Base-by-base conservation (phyloP, 1,284 basidiomycete species). In the Cutaneotrichosporon sp. region DNA sequence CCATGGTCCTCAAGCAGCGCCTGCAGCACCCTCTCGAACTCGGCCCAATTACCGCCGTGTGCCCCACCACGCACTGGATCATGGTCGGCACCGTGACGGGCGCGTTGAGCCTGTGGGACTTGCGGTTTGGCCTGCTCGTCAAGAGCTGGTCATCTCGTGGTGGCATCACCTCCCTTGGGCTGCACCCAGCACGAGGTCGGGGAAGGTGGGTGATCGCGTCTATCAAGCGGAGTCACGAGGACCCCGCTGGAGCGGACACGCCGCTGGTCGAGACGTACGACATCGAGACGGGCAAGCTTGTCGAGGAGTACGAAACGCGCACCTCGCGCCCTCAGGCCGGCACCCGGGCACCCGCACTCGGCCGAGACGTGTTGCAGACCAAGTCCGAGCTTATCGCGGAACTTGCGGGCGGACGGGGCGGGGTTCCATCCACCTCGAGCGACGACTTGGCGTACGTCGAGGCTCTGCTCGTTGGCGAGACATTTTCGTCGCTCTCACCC, bases 151-250 rank as follows among this genome's bases (percentile, higher is more conserved):
- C 87, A 66, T 87, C 87, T 1, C 54, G 68, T 7, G 87, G 87
- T n/a, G 82, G 83, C 11, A 82, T 87, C 0, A 82, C 84, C 13
- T 81, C 80, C 0, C 84, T 86, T 1, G 65, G 66, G 6, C 81
- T 93, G 0, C 94, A 97, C 72, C 94, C 94, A 0, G 86, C 88
- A 0, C 91, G 88, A 63, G 82, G 83, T 0, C 76, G 77, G 65
- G 92, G 92, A 0, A 87, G 89, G 51, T 97, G 92, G 91, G 83
- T 97, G 27, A 86, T 95, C 77, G 89, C 95, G 27, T 86, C 92
- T 0, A 80, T 66, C 5, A 54, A 58, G n/a, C 65, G 65, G 1
- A 59, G 56, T 43, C 59, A 68, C 4, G 27, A 50, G 11, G 47
- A 50, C 47, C 47, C 47, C n/a, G 47, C 47, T n/a, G 47, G 47